phyloP scores from a whole-genome alignment of 371 early-diverging fungal species.

The Basidiobolus meristosporus region DNA sequence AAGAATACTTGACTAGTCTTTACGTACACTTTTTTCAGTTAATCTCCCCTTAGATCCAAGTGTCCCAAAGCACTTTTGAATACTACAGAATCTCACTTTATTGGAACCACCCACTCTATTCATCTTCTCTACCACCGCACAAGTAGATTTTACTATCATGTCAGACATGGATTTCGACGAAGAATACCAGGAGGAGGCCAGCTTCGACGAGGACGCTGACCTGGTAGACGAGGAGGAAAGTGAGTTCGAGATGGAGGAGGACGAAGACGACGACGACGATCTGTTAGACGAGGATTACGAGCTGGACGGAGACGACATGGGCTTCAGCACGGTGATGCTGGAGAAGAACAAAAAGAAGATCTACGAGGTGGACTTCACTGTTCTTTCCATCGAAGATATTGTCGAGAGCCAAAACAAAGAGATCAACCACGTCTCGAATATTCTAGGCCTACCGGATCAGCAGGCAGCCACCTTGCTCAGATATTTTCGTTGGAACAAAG shows the following conservation, averaged over 20 bases:
- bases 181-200: no score
- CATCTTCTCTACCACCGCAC: no score
- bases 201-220: neutral
- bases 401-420: conserved; percentile 20
- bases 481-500: conserved; percentile 82
- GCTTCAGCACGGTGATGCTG: conserved; percentile 10
- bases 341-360: conserved; percentile 17
- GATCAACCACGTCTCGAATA: conserved; percentile 26
- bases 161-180: no score
- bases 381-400: conserved; percentile 26
- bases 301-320: conserved; percentile 7
- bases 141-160: no score
- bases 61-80: no score
- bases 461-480: conserved; percentile 53
- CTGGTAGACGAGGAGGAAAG: neutral
- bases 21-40: no score
- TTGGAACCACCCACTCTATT: no score
- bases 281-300: conserved; percentile 11
- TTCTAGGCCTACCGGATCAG: conserved; percentile 35
- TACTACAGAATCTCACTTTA: no score
- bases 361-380: conserved; percentile 51
- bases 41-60: no score
- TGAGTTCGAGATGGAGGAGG: conserved; percentile 16
- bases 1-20: no score
- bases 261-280: conserved; percentile 15